Base-by-base conservation (phyloP, 805 yeast genomes). In the Saccharomycopsis capsularis region DNA sequence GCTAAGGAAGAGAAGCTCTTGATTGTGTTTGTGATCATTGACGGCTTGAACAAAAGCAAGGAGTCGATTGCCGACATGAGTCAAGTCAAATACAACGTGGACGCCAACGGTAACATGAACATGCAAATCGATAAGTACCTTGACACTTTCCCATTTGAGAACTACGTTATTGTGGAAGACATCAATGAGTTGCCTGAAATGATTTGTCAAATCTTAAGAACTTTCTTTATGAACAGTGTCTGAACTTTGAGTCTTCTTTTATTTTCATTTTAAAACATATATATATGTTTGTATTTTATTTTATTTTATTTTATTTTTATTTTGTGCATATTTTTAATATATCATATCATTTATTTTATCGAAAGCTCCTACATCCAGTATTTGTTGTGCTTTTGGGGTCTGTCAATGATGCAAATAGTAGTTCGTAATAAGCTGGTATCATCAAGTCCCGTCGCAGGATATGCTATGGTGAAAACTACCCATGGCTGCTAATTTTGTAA, bases 121-220 rank as follows among this genome's bases (percentile, higher is more conserved):
- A 69, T 95, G 55, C 75, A 82, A 61, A 93, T 93, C 51, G 82
- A 79, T 52, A 85, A 82, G 57, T 93, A 93, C 60, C 74, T 93
- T 64, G 96, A 91, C 58, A 76, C 85, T 25, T 93, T 93, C 81
- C 98, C 99, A 58, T 93, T 93, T 66, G 98, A 93, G 62, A 93
- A 85, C 63, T 93, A 91, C 62, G 96, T 91, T 51, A 91, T 95
- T 56, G 97, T 93, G 23, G 81, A 85, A 57, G 81, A 91, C 60
- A 85, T 95, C 56, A 75, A 75, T 42, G 98, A 91, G 66, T 73
- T 93, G 35, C 99, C 99, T 15, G 86, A 82, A 60, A 89, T 93
- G 83, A 72, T 93, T 47, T 79, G 97, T 1, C 71, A 84, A 56
- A 91, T 95, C 54, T 73, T 93, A 52, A 79, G 98, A 59, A 99